phyloP scores from a whole-genome alignment of 805 yeast genomes.

The Ascoidea rubescens region DNA sequence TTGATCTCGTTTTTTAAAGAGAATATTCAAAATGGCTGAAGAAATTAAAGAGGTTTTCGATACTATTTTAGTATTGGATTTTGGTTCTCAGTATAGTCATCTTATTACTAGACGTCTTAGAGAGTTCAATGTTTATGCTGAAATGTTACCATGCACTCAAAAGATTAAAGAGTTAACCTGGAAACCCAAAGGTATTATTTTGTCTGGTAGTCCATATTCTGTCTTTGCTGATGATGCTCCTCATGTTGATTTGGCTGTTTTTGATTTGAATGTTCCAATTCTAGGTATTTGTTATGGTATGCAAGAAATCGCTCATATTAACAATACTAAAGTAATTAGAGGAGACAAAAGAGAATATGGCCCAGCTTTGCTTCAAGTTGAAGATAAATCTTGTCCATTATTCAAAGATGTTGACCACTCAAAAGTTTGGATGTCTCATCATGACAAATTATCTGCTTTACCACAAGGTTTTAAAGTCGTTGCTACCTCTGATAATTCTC shows the following conservation, averaged over 20 bases:
- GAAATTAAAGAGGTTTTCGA: slow-evolving; percentile 83
- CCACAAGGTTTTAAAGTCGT: slow-evolving; percentile 83
- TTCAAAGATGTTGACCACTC: slow-evolving; percentile 87
- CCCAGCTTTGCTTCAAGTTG: slow-evolving; percentile 77
- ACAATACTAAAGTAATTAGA: slow-evolving; percentile 80
- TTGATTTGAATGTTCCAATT: slow-evolving; percentile 84
- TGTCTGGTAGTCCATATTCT: slow-evolving; percentile 97
- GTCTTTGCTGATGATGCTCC: slow-evolving; percentile 94
- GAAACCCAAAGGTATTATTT: slow-evolving; percentile 92
- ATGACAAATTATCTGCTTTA: slow-evolving; percentile 84
- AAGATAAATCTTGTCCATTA: slow-evolving; percentile 51
- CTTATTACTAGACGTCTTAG: slow-evolving; percentile 93
- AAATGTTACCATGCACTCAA: slow-evolving; percentile 98
- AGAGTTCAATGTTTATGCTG: slow-evolving; percentile 96
- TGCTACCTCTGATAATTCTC: slow-evolving; percentile 89
- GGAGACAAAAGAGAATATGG: slow-evolving; percentile 98
- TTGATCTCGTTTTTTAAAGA: no score
- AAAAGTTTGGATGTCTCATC: slow-evolving; percentile 99
- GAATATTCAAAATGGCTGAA: not conserved
- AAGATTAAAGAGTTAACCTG: slow-evolving; percentile 83
- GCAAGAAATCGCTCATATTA: slow-evolving; percentile 98
- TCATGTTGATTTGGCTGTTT: slow-evolving; percentile 90
- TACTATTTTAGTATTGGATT: slow-evolving; percentile 93
- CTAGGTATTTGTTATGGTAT: slow-evolving; percentile 98
- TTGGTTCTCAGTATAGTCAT: slow-evolving; percentile 97